These are phyloP conservation scores for Avena insularis DNA, from an alignment of 176 grass and related monocot genomes.

Conservation along the genomic window DNA sequence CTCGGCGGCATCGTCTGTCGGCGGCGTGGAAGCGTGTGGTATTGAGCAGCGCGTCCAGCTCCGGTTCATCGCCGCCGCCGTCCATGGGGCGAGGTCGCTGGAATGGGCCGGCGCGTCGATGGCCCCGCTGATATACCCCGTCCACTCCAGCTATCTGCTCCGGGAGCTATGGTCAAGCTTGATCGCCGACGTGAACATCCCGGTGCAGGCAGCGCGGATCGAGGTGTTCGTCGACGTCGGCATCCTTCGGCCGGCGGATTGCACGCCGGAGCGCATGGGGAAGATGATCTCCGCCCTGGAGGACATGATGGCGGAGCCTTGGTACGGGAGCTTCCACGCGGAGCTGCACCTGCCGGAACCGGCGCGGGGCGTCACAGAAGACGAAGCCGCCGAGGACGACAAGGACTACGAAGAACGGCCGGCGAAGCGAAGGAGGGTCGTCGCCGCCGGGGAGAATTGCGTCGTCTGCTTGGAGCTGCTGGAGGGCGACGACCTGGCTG, in stretches of 20 bases:
- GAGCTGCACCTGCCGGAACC: conserved; percentile 29
- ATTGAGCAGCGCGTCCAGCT: neutral
- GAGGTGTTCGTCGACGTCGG: conserved; percentile 9
- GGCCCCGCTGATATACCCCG: neutral
- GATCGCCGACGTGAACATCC: neutral
- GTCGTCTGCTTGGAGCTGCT: conserved; percentile 12
- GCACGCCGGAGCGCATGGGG: conserved; percentile 6
- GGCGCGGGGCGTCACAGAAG: neutral
- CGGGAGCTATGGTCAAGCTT: neutral
- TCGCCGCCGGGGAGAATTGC: neutral
- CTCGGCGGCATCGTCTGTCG: neutral
- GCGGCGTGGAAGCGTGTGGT: neutral
- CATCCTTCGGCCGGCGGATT: conserved; percentile 28
- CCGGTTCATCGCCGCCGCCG: neutral
- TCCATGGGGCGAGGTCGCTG: neutral
- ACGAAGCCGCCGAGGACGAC: neutral
- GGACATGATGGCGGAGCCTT: neutral
- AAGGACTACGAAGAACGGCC: neutral
- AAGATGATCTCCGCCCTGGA: conserved; percentile 15
- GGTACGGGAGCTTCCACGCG: neutral
- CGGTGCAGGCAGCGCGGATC: neutral
- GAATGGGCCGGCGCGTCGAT: neutral
- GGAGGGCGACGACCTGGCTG: neutral
- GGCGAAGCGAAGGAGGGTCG: conserved; percentile 14
- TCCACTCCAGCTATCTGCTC: neutral